Base-by-base conservation (phyloP, 2,329 filamentous ascomycete species). In the Aspergillus bombycis region DNA sequence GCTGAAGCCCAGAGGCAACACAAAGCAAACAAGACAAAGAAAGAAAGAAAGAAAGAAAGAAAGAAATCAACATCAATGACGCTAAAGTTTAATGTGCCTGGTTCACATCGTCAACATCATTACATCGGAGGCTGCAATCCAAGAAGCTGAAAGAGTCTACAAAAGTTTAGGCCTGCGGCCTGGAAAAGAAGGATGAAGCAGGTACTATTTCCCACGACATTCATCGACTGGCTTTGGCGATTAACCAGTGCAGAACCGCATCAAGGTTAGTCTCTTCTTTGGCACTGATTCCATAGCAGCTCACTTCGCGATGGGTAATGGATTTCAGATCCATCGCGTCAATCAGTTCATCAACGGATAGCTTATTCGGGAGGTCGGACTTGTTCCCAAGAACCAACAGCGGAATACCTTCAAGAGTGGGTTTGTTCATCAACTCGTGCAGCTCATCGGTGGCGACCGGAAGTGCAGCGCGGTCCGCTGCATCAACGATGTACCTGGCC, bases 201-300 rank as follows among this genome's bases (percentile, higher is more conserved):
- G 34, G 56, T 28, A 28, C 10, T 52, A 16, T 52, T 52, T 32
- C 46, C 55, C 48, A 43, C 16, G 26, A 21, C 19, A 11, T 46
- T 87, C 81, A 93, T 81, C 89, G 89, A 76, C 85, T 92, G 67
- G 93, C 90, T 78, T 92, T 91, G 70, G 93, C 94, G 78, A 99
- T 94, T 77, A 99, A 84, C 92, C 95, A 99, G 77, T 97, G 92
- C 72, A 99, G 84, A 58, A 99, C 95, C 8, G 94, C 95, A 75
- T 99, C 94, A 68, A 99, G 88, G 81, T 99, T 99, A 62, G 94
- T 99, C 82, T 99, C 95, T 78, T 98, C 94, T 80, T 98, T 98
- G 65, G 94, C 95, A 78, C 94, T 97, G 81, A 99, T 97, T 66
- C 94, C 94, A 79, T 99, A 99, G 82, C 95, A 98, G 81, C 93